phyloP scores from a whole-genome alignment of 345 rosid genomes.

The Brassica napus region DNA sequence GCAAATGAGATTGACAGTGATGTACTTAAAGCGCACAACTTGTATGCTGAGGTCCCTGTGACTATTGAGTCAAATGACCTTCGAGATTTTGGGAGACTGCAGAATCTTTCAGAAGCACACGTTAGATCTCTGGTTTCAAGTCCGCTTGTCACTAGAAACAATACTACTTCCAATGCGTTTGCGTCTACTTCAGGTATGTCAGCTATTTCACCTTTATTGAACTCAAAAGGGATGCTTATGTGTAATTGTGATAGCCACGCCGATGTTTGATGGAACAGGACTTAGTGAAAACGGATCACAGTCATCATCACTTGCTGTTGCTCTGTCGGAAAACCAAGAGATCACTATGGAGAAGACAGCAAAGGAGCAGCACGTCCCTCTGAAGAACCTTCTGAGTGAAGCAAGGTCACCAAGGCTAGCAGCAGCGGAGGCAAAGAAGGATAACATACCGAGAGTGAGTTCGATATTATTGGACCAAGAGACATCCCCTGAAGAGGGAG shows the following conservation, averaged over 20 bases:
- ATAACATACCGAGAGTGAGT: slow-evolving; percentile 44
- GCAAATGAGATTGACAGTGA: slow-evolving; percentile 42
- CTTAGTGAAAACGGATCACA: slow-evolving; percentile 7
- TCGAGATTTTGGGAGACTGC: slow-evolving; percentile 40
- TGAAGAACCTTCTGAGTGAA: slow-evolving; percentile 69
- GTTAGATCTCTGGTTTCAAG: slow-evolving; percentile 35
- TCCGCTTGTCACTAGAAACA: slow-evolving; percentile 29
- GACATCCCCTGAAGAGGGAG: slow-evolving; percentile 35
- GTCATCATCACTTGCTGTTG: slow-evolving; percentile 13
- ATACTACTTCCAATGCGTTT: not conserved
- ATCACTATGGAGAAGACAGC: slow-evolving; percentile 37
- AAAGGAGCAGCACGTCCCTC: slow-evolving; percentile 54
- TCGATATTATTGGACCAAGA: slow-evolving; percentile 43
- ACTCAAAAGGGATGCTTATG: not conserved
- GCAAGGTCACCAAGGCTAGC: slow-evolving; percentile 51
- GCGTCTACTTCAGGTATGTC: not conserved
- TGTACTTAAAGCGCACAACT: slow-evolving; percentile 25
- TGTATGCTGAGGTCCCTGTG: slow-evolving; percentile 37
- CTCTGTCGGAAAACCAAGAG: slow-evolving; percentile 60
- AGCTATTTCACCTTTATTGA: slow-evolving; percentile 11
- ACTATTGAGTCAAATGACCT: slow-evolving; percentile 36
- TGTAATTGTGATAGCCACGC: not conserved
- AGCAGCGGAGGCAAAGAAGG: slow-evolving; percentile 3
- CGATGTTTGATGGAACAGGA: slow-evolving; percentile 19
- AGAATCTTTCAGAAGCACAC: slow-evolving; percentile 44